Evolutionary conservation across 1,284 basidiomycete species (phyloP), one percentile per base, ranked within the genome.

Genomic region (Mrakiaceae sp.): DNA sequence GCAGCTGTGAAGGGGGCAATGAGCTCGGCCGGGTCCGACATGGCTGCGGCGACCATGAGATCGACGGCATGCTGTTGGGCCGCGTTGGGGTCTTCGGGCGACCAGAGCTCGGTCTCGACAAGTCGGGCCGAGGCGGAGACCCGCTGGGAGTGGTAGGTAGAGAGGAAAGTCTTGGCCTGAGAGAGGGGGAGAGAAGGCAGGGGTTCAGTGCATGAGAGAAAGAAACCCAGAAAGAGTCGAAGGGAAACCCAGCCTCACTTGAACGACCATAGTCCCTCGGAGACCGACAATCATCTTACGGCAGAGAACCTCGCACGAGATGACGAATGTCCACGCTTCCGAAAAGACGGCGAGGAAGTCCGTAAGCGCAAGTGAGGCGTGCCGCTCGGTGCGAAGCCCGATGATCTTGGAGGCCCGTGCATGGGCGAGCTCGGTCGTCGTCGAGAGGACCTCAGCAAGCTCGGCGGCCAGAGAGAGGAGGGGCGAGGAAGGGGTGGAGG

Each of bases 221-320:
- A 49, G 42, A 43, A 27, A 27, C 27, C 27, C 27, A 27, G 27
- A 59, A 44, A 59, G 27, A 10, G 58, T 59, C 44, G 47, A 11
- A 39, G 40, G 12, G 39, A 6, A 48, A 69, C 68, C 68, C 5
- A 2, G 48, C 69, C 78, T 51, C 63, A 87, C 87, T 80, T 93
- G 91, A 61, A 84, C 82, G 50, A 91, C 84, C 54, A 90, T 81
- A 1, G 85, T 87, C 5, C 91, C 90, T 61, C 94, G 80, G 42
- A 98, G 78, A 4, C 90, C 87, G 57, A 95, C 89, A 67, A 97
- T 90, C 90, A 98, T 96, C 67, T 87, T 81, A 60, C 86, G 82
- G 69, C 87, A 90, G 43, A 95, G 79, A 40, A 84, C 82, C 75
- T 98, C 95, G 69, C 88, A 91, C 66, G 81, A 81, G 8, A 95